A percentile compares a stretch with the other conserved stretches of the same genome.
Evolutionary conservation across 352 stramenopile species (phyloP).

Genomic region (Pythium rishiriense): DNA sequence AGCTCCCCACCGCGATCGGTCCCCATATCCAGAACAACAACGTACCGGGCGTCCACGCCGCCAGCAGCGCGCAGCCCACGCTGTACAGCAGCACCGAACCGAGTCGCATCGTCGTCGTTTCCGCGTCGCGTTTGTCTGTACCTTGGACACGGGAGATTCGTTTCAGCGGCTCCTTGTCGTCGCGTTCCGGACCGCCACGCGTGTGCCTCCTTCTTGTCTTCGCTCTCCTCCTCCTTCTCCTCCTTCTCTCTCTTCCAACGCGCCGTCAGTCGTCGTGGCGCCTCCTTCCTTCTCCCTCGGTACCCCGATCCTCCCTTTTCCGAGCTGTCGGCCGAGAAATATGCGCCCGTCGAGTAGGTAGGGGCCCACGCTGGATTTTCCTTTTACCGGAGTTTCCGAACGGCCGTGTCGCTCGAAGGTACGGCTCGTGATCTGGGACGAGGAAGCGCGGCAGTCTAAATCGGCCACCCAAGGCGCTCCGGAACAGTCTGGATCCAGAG

Average conservation of each 20-base stretch:
- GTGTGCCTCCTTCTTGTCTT: neutral
- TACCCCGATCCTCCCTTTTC: neutral
- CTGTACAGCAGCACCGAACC: neutral
- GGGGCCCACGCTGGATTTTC: constrained; percentile 8
- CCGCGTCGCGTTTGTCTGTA: neutral
- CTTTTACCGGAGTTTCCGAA: constrained; percentile 3
- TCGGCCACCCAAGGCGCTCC: neutral
- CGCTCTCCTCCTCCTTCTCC: neutral
- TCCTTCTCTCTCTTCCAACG: neutral
- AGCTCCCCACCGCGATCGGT: neutral
- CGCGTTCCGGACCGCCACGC: neutral
- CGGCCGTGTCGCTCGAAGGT: constrained; percentile 8
- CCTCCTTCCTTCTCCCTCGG: neutral
- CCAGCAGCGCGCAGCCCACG: constrained; percentile 7
- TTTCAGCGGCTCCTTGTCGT: neutral
- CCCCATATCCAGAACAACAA: constrained; percentile 1
- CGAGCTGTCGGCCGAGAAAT: neutral
- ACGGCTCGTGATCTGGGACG: constrained; percentile 7
- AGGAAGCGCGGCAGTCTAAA: constrained; percentile 5
- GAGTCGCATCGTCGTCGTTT: neutral
- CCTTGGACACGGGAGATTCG: neutral
- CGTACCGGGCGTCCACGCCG: constrained; percentile 5
- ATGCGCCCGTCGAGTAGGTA: neutral
- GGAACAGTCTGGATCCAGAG: constrained; percentile 6
- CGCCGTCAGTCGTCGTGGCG: neutral